Evolutionary conservation across 495 filamentous ascomycete species (phyloP), one percentile per base, ranked within the genome.

Genomic region (Aspergillus incahuasiensis): DNA sequence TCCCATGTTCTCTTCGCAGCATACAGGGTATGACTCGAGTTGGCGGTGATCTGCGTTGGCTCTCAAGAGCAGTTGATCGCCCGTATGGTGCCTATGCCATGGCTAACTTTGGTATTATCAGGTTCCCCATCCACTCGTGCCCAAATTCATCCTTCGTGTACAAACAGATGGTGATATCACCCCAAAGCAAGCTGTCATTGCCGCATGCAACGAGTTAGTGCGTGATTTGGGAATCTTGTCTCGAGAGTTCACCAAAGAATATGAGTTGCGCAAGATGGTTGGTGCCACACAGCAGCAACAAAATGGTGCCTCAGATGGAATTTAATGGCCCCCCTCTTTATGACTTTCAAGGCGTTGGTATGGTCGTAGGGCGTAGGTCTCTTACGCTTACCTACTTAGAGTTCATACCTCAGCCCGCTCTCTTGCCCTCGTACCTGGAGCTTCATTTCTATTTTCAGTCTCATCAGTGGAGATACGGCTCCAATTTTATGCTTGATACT

Each of bases 191-290:
- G 92, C 92, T 0, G 75, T 99, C n/a, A 68, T 94, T 57, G 74
- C 82, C 34, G 82, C 84, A 41, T 95, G 87, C 74, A 80, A 87
- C 67, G 84, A 88, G 52, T 74, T 96, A 20, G 87, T 99, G 49
- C 76, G 81, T 50, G 84, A 91, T 52, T 78, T 95, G 55, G 86
- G 82, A 21, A 83, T 83, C 48, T 69, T 97, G 20, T 87, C 84
- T 34, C 84, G 89, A 48, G 88, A 95, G 64, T 96, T 98, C 70
- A 95, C 90, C 45, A 95, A 95, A 68, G 95, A 99, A 72, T 95
- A 84, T 66, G 92, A 96, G 60, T 78, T 97, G 54, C 86, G 92
- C 61, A 95, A 92, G 77, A 95, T 92, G 79, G 88, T 88, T 21
- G 83, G 84, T 15, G 85, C 82, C 38, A 68, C 70, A 45, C 65